Base-by-base conservation (phyloP, 768 basidiomycete genomes). In the Russula abietina region DNA sequence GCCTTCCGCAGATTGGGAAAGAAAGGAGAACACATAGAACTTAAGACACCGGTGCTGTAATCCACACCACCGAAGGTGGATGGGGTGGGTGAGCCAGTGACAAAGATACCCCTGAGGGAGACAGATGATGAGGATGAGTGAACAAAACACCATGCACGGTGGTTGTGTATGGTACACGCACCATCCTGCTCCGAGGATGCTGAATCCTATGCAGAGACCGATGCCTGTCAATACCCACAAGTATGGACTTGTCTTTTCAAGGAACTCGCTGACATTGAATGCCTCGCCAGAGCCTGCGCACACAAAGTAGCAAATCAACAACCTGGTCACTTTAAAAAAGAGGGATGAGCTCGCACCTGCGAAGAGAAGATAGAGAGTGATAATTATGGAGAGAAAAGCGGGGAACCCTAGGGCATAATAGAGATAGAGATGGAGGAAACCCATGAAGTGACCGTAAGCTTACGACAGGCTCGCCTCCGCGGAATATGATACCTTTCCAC, bases 71-170 rank as follows among this genome's bases (percentile, higher is more conserved):
- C n/a, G n/a, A n/a, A n/a, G n/a, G n/a, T n/a, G n/a, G n/a, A n/a
- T n/a, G n/a, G 80, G 68, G 98, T 94, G 33, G 93, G 96, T n/a
- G 95, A 77, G 59, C 97, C 97, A 0, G 97, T 98, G 60, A 98
- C 77, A 79, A 96, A 93, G 73, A 99, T 98, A 56, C 96, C 96
- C 96, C 96, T 98, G 62, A 65, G 12, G 26, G 36, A 54, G n/a
- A 54, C 8, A 24, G 4, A n/a, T 19, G 19, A 32, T 16, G 17
- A 43, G n/a, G n/a, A 45, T 30, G 26, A 51, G 32, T n/a, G 8
- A 39, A 96, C 97, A n/a, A n/a, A n/a, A n/a, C n/a, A n/a, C n/a
- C n/a, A n/a, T n/a, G n/a, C n/a, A 39, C 1, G 55, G 2, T 7
- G 24, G 11, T 33, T 19, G n/a, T n/a, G 5, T 22, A n/a, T 36